Base-by-base conservation (phyloP, 768 basidiomycete genomes). In the Vararia minispora region DNA sequence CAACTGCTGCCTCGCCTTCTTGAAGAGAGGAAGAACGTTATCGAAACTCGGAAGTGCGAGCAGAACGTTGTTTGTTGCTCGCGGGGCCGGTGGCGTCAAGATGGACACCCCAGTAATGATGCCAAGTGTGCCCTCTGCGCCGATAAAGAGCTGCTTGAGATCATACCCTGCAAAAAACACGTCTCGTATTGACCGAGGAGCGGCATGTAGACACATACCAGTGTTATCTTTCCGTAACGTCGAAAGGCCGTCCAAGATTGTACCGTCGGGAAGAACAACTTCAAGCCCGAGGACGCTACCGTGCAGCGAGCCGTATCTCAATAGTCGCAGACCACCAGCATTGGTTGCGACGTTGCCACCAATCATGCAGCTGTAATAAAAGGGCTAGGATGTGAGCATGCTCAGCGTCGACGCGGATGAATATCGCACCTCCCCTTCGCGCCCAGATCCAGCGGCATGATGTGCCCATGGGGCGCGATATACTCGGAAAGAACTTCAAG, bases 271-370 rank as follows among this genome's bases (percentile, higher is more conserved):
- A 14, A 98, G 66, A 8, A 98, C 95, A 16, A 92, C 90, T 57
- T 99, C 95, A 11, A 99, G 68, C 14, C 95, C 95, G 3, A 99
- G 73, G 2, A 98, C 94, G 10, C 80, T 80, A 14, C 95, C 95
- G 53, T 94, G 95, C 4, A 99, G 66, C 27, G 88, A 90, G 32
- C 95, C 95, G 52, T 98, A 99, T 17, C 95, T 76, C 28, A 99
- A 62, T 17, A 99, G 70, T 2, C 95, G 76, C 6, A 99, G 71
- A n/a, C 95, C 95, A 14, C 95, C 95, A 20, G 95, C 95, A 53
- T 99, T 99, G 4, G 95, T 98, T 1, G 95, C 78, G 20, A 98
- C 72, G 58, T 98, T 97, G 24, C 95, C 95, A 33, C 94, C 95
- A 46, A 99, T 92, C 53, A 98, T 94, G 66, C 95, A 99, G 51